Evolutionary conservation across 345 rosid species (phyloP), one percentile per base, ranked within the genome.

Genomic region (Noccaea bulbosa): DNA sequence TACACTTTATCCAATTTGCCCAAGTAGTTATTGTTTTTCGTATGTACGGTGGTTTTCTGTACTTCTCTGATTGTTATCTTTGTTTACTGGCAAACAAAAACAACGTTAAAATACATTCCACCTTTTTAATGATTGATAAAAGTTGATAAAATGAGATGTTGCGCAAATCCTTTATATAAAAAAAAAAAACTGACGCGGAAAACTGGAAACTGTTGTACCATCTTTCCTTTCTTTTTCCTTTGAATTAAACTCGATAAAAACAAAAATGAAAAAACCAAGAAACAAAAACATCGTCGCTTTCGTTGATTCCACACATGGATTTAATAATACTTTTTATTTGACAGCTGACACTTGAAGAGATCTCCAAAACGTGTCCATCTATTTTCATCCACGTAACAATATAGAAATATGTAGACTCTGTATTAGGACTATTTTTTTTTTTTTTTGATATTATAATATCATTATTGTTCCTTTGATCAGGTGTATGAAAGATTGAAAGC

Each of bases 361-460:
- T 12, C 20, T 10, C 10, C 14, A 4, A 38, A 14, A 69, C 65
- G 65, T 57, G 73, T 37, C 24, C 14, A 16, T 22, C 27, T 57
- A 24, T 3, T 24, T 6, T 14, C 27, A 48, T n/a, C 58, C 66
- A 59, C 41, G 7, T 3, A 17, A 49, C 0, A 15, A 6, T 34
- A 6, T 34, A 22, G 27, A 46, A 47, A 20, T 17, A 45, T 55
- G 9, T 34, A 44, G 12, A 33, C 46, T 55, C 8, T 0, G 30
- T 22, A 11, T 41, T 22, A 11, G n/a, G 10, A 24, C 3, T 7
- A 5, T 53, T 53, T 32, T 8, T 0, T 44, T 30, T 44, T 30
- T 17, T 22, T 12, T 50, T 9, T n/a, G 11, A n/a, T 45, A 11
- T n/a, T 69, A 69, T 69, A 69, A 69, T 69, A 69, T 57, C 47